Base-by-base conservation (phyloP, 1,284 basidiomycete genomes). In the Melampsora occidentalis region DNA sequence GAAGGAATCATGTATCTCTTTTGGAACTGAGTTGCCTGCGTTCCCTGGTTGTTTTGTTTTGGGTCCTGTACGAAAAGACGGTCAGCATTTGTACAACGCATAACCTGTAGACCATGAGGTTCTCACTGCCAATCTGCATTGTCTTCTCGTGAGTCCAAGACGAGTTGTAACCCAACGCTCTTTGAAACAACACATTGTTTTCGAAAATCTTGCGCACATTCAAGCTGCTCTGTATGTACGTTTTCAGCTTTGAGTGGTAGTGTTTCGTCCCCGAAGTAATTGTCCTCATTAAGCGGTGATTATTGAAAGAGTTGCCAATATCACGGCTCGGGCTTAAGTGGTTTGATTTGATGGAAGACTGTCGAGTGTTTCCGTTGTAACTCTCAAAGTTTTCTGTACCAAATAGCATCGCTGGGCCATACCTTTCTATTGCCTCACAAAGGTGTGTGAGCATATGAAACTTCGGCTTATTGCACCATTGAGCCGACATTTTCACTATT, bases 221-320 rank as follows among this genome's bases (percentile, higher is more conserved):
- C 9, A 18, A 18, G 42, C 14, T 16, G 42, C 4, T 28, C 22
- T 25, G 14, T 18, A 31, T 9, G 33, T 49, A 49, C 6, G 51
- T n/a, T 9, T 16, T 1, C 57, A 18, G 31, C 39, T 46, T 3
- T 14, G 6, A 18, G 25, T 68, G 16, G 25, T 49, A 51, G 10
- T 31, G 20, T 3, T 28, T n/a, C 5, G 79, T 86, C 85, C 79
- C 83, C 84, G 82, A 85, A 82, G 77, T 77, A 16, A 59, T 39
- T 20, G 51, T 51, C 31, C 35, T 57, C 6, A 76, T 61, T 1
- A 51, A 35, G 0, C 63, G 33, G 51, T 46, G 63, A 22, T 71
- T 63, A 6, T n/a, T 22, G 39, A 71, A 71, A 46, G 14, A 48
- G 7, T 48, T 62, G 2, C 57, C 57, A 25, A 71, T 62, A 48